phyloP scores from a whole-genome alignment of 1,284 basidiomycete species.

The Volvariella surrecta region DNA sequence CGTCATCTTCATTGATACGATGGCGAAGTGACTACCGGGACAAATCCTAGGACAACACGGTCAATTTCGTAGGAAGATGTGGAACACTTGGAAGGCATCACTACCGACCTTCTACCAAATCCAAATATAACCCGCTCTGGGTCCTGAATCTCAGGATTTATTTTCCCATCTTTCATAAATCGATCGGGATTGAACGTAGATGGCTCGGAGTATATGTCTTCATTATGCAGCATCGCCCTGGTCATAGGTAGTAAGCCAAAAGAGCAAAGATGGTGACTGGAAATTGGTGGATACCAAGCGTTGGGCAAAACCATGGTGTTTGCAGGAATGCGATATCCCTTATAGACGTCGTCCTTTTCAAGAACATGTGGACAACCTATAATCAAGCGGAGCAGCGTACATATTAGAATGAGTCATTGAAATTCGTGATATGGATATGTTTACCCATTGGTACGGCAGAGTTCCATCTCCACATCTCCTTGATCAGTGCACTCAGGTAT shows the following conservation, averaged over 20 bases:
- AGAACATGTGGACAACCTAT: conserved; percentile 16
- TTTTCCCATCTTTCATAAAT: conserved; percentile 20
- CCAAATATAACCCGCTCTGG: background rate
- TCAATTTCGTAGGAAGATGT: background rate
- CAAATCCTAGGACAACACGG: conserved; percentile 28
- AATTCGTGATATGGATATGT: background rate
- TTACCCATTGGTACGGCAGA: background rate
- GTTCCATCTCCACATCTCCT: conserved; percentile 12
- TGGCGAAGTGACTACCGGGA: conserved; percentile 29
- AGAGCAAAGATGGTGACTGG: too few relatives aligned
- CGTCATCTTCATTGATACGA: conserved; percentile 27
- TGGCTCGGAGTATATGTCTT: conserved; percentile 18
- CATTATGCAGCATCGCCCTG: conserved; percentile 22
- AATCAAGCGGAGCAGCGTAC: background rate
- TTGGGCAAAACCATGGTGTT: conserved; percentile 16
- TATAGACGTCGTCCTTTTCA: conserved; percentile 16
- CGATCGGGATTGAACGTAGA: conserved; percentile 20
- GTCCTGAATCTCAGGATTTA: conserved; percentile 14
- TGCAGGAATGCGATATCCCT: conserved; percentile 18
- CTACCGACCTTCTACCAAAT: conserved; percentile 1
- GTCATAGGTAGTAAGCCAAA: background rate
- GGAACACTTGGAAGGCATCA: background rate
- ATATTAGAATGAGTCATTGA: too few relatives aligned
- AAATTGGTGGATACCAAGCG: too few relatives aligned
- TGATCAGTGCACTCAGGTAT: conserved; percentile 22